Base-by-base conservation (phyloP, 2,329 filamentous ascomycete species). In the Phialocephala subalpina region DNA sequence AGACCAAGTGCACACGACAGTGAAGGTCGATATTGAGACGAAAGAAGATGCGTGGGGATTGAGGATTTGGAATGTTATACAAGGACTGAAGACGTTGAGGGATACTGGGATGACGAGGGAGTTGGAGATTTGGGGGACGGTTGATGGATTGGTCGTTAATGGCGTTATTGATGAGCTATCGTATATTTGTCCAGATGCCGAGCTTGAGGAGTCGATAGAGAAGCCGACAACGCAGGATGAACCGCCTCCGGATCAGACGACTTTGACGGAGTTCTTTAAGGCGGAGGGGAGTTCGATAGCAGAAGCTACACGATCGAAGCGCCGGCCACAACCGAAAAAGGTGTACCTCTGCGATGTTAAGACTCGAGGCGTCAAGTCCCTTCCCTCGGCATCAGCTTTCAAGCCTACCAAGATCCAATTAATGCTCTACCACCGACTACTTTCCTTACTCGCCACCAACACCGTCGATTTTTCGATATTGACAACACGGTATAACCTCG, bases 331-430 rank as follows among this genome's bases (percentile, higher is more conserved):
- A 14, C 65, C 67, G 0, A 70, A 75, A 47, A 78, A 81, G 62
- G 78, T 91, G n/a, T 97, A 97, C 77, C 81, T 99, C 58, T 90
- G 89, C 0, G 96, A 99, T 73, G 88, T 97, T 69, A 99, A 99
- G 78, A 98, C 95, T 0, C 87, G 94, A 20, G 84, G 83, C 0
- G 87, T 85, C 3, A 82, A 80, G n/a, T 85, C 83, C 2, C 75
- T 92, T 2, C 94, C 1, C 83, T 86, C 1, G 87, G 88, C 25
- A 81, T 73, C 87, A 0, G 86, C 89, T 0, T 83, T 93, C 53
- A 87, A 91, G 12, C 92, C 93, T 0, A 92, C 94, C 0, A 88
- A 90, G 72, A 90, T 97, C 67, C 96, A 99, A 76, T 83, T 98
- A 0, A 94, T 97, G 78, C 82, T 98, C 0, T 99, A 98, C 76